phyloP scores from a whole-genome alignment of 345 rosid genomes.

The Hypericum androsaemum region DNA sequence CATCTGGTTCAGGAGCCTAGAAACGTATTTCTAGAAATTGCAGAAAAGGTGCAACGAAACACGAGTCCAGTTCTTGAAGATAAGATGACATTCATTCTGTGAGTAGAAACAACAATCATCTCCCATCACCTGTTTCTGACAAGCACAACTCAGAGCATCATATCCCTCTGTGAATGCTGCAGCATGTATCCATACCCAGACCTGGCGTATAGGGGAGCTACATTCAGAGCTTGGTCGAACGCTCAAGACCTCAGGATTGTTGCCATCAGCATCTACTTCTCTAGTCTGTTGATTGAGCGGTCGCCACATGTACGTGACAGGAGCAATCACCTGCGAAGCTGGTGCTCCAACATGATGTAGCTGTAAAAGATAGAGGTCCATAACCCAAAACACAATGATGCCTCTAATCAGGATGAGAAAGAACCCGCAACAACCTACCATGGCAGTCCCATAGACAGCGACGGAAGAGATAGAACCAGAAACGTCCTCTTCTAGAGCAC shows the following conservation, averaged over 20 bases:
- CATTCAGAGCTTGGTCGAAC: slow-evolving; percentile 8
- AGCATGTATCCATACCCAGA: slow-evolving; percentile 90
- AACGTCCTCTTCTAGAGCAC: slow-evolving; percentile 28
- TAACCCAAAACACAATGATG: not conserved
- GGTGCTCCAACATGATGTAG: slow-evolving; percentile 59
- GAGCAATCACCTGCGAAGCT: slow-evolving; percentile 45
- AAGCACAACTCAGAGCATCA: slow-evolving; percentile 51
- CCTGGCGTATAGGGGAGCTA: slow-evolving; percentile 27
- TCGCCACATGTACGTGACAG: slow-evolving; percentile 70
- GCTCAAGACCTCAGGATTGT: slow-evolving; percentile 14
- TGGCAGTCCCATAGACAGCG: slow-evolving; percentile 42
- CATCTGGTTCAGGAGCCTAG: no score
- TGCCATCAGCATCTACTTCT: slow-evolving; percentile 17
- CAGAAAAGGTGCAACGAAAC: no score
- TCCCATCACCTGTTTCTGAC: slow-evolving; percentile 47
- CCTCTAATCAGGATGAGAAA: not conserved
- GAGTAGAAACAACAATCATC: no score
- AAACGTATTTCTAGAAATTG: no score
- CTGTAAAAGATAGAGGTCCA: slow-evolving; percentile 26
- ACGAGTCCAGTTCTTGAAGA: no score
- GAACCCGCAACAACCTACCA: slow-evolving; percentile 34
- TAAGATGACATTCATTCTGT: no score
- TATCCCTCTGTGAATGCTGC: slow-evolving; percentile 69
- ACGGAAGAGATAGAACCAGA: slow-evolving; percentile 48
- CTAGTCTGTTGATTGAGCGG: slow-evolving; percentile 24